Evolutionary conservation across 257 asterid species (phyloP), one percentile per base, ranked within the genome.

Genomic region (Jaltomata sinuosa): DNA sequence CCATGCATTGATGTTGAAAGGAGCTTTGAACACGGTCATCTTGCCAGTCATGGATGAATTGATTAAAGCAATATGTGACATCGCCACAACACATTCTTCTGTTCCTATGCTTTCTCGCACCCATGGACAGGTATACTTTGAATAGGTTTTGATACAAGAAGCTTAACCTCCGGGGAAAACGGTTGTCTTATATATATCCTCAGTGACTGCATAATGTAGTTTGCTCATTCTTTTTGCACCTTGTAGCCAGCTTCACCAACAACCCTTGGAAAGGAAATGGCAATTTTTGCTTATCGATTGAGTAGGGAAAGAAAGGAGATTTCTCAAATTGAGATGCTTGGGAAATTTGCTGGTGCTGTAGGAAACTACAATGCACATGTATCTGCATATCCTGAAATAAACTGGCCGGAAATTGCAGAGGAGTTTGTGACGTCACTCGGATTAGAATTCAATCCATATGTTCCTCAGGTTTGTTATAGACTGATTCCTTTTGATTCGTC

Each of bases 341-440:
- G 93, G 85, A 90, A 90, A 85, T 87, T 90, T 76, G 92, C 91
- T 79, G 93, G 93, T 52, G 93, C 93, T 32, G 93, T 90, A 64
- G 93, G 93, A 47, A 90, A 90, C 85, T 90, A 90, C 74, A 90
- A 89, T 86, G 93, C 93, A 81, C 93, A 90, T 86, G 7, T 87
- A 34, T 88, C 85, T 74, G 92, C 93, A 9, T 90, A 90, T 81
- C 93, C 92, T 67, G 87, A 86, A 61, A 76, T 90, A 49, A 85
- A 89, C 85, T 90, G 93, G 93, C 90, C 91, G 36, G 83, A 78
- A 34, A 53, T 90, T 27, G 91, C 91, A 1, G 86, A 89, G 83
- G 91, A 89, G 62, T 90, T 90, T 68, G 92, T 90, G 62, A 82
- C 79, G 64, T 86, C 92, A 16, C 91, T 90, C 59, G 92, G 90